Base-by-base conservation (phyloP, 257 asterid species). In the Solanum sejunctum region DNA sequence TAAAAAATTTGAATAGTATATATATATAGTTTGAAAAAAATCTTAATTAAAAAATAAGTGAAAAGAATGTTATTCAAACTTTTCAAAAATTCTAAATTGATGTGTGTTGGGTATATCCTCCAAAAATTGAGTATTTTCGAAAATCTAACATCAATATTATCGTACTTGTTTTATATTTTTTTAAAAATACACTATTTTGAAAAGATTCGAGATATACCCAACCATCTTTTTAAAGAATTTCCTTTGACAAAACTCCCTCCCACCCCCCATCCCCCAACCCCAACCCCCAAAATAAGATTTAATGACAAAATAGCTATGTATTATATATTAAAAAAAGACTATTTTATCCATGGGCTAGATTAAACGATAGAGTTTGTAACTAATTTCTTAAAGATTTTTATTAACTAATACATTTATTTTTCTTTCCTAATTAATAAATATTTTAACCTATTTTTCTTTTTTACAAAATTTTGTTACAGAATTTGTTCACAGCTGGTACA, bases 401-500 rank as follows among this genome's bases (percentile, higher is more conserved):
- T 0, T 69, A 70, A 9, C 1, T 32, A 32, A 32, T 39, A 39
- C 2, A 36, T 69, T 69, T 39, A 71, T n/a, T 72, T 39, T 43
- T 6, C 32, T 6, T 20, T 21, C 4, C 3, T 73, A 3, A 73
- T 73, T 47, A 32, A 32, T 32, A 32, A 47, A 73, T 13, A 23
- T 75, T 49, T 60, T 49, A 7, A 75, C 17, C 11, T 49, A 13
- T 21, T 12, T 75, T 13, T 49, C 1, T 47, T 47, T 32, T 23
- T 73, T 41, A 47, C 60, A 73, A 21, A 21, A 23, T 8, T 47
- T 75, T 77, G 17, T 51, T 51, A 26, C 63, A 90, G 93, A 89
- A 92, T 86, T 82, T 92, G 86, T 88, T 92, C 23, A 85, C 87
- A 0, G 92, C 92, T 6, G 91, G 94, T 12, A 90, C 91, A 8